A percentile compares a stretch with the other conserved stretches of the same genome.
phyloP scores from a whole-genome alignment of 108 stramenopile genomes.

The Cylindrotheca fusiformis region DNA sequence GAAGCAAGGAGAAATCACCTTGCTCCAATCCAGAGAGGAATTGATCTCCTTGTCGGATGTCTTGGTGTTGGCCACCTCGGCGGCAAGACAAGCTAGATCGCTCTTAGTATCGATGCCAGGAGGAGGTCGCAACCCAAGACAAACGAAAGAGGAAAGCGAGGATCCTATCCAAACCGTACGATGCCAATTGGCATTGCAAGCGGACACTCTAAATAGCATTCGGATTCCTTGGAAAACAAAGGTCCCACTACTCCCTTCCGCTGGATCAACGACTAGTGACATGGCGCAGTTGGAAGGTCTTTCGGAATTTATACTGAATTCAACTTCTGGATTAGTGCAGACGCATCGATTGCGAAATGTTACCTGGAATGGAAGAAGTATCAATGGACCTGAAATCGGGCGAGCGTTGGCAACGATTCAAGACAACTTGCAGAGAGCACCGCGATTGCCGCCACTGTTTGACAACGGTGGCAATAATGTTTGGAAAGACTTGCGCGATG shows the following conservation, averaged over 20 bases:
- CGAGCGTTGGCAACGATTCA: constrained; percentile 19
- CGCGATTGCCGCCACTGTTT: not conserved
- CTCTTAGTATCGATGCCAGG: constrained; percentile 7
- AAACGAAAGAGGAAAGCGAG: constrained; percentile 7
- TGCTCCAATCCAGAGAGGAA: constrained; percentile 21
- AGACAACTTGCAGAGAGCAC: constrained; percentile 19
- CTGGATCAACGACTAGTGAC: not conserved
- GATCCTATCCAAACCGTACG: not conserved
- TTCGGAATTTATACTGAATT: constrained; percentile 5
- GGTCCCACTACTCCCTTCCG: constrained; percentile 1
- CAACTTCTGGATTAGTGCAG: not conserved
- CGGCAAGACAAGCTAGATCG: constrained; percentile 17
- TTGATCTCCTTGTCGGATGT: constrained; percentile 25
- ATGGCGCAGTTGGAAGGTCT: constrained; percentile 9
- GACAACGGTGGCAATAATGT: constrained; percentile 1
- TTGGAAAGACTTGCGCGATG: constrained; percentile 17
- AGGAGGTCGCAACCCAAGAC: not conserved
- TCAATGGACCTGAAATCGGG: constrained; percentile 24
- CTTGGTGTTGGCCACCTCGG: constrained; percentile 23
- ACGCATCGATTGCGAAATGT: constrained; percentile 5
- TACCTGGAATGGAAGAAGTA: constrained; percentile 14
- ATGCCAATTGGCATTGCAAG: not conserved
- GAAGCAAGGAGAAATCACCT: not conserved
- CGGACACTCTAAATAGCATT: not conserved
- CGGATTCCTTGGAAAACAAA: constrained; percentile 26